These are phyloP conservation scores for Beverwykella pulmonaria DNA, from an alignment of 495 filamentous ascomycete genomes.

Conservation along the genomic window DNA sequence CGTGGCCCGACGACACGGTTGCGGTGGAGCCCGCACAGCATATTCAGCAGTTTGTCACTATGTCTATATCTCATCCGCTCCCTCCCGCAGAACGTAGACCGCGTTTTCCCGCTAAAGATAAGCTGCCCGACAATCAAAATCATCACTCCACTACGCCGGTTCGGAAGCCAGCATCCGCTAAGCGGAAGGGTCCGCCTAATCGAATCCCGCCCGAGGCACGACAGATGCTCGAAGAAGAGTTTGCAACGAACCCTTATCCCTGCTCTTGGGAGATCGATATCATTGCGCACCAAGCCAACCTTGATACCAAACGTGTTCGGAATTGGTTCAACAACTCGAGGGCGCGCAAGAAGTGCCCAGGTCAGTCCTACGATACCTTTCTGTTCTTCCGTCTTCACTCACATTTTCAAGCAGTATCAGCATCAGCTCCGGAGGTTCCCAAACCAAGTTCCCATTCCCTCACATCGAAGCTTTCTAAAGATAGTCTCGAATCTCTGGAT, in stretches of 20 bases:
- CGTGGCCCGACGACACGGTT: not conserved
- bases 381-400: not conserved
- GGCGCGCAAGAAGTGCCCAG: constrained; percentile 15
- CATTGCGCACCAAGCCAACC: constrained; percentile 25
- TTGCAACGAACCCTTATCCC: constrained; percentile 33
- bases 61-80: not conserved
- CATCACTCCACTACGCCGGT: not conserved
- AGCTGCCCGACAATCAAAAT: not conserved
- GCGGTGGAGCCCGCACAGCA: not conserved
- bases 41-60: not conserved
- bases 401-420: not conserved
- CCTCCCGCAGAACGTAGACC: not conserved
- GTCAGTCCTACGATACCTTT: not conserved
- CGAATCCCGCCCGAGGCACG: constrained; percentile 21
- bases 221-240: constrained; percentile 28
- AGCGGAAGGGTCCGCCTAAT: not conserved
- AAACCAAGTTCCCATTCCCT: constrained; percentile 1
- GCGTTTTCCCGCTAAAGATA: not conserved
- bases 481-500: constrained; percentile 24
- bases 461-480: constrained; percentile 18
- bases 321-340: constrained; percentile 37
- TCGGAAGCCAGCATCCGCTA: constrained; percentile 21
- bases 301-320: constrained; percentile 23
- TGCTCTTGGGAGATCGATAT: constrained; percentile 29
- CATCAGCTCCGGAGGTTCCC: not conserved